phyloP scores from a whole-genome alignment of 257 asterid species.

The Solanum bulbocastanum region DNA sequence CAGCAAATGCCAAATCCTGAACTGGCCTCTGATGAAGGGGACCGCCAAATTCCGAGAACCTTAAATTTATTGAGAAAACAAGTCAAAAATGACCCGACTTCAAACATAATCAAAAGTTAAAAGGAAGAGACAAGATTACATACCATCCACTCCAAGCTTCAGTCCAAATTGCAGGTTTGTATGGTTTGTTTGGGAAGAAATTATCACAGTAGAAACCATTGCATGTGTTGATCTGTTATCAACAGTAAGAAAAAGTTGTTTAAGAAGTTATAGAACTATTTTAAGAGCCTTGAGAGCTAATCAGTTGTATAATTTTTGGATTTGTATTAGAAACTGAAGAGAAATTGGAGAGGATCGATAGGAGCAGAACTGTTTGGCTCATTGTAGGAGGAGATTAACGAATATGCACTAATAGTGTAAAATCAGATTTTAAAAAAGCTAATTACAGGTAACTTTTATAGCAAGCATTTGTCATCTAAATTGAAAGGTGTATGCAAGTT shows the following conservation, averaged over 20 bases:
- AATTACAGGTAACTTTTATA: background rate
- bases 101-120: background rate
- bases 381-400: background rate
- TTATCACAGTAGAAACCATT: constrained; percentile 88
- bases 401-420: background rate
- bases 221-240: constrained; percentile 79
- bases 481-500: background rate
- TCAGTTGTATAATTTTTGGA: background rate
- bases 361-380: background rate
- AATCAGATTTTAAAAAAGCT: background rate
- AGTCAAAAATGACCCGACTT: constrained; percentile 2
- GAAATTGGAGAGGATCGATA: background rate
- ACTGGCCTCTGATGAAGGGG: constrained; percentile 67
- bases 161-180: constrained; percentile 93
- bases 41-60: constrained; percentile 87
- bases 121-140: background rate
- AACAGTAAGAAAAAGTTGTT: background rate
- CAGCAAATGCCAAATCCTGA: constrained; percentile 90
- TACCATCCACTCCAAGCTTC: constrained; percentile 99
- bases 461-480: background rate
- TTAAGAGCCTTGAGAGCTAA: background rate
- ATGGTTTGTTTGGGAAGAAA: constrained; percentile 69
- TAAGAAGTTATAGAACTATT: background rate
- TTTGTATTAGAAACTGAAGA: background rate
- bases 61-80: constrained; percentile 6